A percentile compares a stretch with the other conserved stretches of the same genome.
Evolutionary conservation across 352 stramenopile species (phyloP).

Genomic region (Halophytophthora batemanensis): DNA sequence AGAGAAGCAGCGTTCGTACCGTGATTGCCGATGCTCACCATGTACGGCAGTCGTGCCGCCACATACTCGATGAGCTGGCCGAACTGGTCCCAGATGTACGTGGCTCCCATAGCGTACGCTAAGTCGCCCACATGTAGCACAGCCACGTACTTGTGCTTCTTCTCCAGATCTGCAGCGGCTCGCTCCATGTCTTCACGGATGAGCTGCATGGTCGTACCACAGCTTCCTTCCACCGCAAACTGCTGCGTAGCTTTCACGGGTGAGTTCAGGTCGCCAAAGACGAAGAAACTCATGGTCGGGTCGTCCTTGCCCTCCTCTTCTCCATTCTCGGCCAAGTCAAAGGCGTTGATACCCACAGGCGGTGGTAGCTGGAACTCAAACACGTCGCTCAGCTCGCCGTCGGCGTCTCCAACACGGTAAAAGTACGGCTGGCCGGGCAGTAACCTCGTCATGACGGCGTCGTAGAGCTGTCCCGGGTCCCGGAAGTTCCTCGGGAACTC

Average conservation of each 20-base stretch:
- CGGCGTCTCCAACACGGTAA: slow-evolving; percentile 32
- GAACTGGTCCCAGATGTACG: slow-evolving; percentile 86
- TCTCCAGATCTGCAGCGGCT: slow-evolving; percentile 17
- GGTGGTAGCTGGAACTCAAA: slow-evolving; percentile 31
- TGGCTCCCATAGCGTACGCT: slow-evolving; percentile 62
- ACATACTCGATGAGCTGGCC: slow-evolving; percentile 76
- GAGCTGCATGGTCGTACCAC: slow-evolving; percentile 35
- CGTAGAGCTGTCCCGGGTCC: slow-evolving; percentile 37
- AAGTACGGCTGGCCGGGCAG: slow-evolving; percentile 29
- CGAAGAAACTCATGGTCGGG: slow-evolving; percentile 60
- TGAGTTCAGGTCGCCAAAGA: slow-evolving; percentile 68
- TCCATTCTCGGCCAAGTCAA: slow-evolving; percentile 1
- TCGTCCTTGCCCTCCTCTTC: slow-evolving; percentile 14
- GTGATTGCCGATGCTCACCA: slow-evolving; percentile 66
- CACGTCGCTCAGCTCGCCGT: slow-evolving; percentile 25
- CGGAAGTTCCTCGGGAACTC: slow-evolving; percentile 19
- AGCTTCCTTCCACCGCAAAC: slow-evolving; percentile 30
- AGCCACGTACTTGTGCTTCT: slow-evolving; percentile 48
- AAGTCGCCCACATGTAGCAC: slow-evolving; percentile 85
- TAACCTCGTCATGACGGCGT: slow-evolving; percentile 38
- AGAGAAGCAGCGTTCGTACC: slow-evolving; percentile 12
- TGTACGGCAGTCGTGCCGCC: slow-evolving; percentile 69
- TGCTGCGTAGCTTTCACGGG: slow-evolving; percentile 17
- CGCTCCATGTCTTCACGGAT: slow-evolving; percentile 32
- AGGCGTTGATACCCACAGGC: slow-evolving; percentile 14